A percentile compares a stretch with the other conserved stretches of the same genome.
Evolutionary conservation across 805 yeast species (phyloP).

Genomic region (Isabelozyma heimii): DNA sequence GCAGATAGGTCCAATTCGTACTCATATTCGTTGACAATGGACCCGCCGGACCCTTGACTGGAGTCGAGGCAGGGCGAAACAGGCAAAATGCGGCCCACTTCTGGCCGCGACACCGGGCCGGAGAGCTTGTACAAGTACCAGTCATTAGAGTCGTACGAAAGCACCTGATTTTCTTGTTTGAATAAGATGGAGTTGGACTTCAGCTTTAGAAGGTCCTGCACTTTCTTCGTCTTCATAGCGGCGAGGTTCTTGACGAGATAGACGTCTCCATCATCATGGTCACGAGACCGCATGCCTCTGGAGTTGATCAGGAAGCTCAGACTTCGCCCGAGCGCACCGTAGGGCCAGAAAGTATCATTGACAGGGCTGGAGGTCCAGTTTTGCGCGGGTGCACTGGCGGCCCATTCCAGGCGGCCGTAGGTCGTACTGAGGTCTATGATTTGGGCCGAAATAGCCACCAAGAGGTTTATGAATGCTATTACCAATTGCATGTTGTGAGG

Average conservation of each 20-base stretch:
- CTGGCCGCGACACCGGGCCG: neutral
- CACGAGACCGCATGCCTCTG: neutral
- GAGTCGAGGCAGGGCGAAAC: slow-evolving; percentile 10
- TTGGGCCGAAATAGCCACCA: neutral
- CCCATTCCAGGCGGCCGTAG: too few species aligned
- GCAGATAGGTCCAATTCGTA: neutral
- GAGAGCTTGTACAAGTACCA: slow-evolving; percentile 7
- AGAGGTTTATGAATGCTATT: neutral
- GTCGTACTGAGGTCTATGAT: neutral
- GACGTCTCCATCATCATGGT: neutral
- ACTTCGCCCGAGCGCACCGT: too few species aligned
- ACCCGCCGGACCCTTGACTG: slow-evolving; percentile 7
- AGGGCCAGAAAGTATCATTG: too few species aligned
- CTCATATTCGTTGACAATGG: slow-evolving; percentile 3
- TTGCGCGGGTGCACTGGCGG: too few species aligned
- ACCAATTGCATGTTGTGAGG: too few species aligned
- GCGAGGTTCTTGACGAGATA: neutral
- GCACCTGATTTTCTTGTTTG: slow-evolving; percentile 1
- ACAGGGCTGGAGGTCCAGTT: too few species aligned
- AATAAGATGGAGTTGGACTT: slow-evolving; percentile 6
- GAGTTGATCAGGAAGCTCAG: neutral
- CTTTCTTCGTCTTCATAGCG: slow-evolving; percentile 4
- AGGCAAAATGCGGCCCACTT: slow-evolving; percentile 5
- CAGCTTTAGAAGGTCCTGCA: slow-evolving; percentile 4
- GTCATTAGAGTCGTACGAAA: slow-evolving; percentile 4